Percentiles rank a stretch among this genome's conserved stretches.
Evolutionary conservation across 768 basidiomycete genomes (phyloP).

Genomic region (Nevesoporus exiguus): DNA sequence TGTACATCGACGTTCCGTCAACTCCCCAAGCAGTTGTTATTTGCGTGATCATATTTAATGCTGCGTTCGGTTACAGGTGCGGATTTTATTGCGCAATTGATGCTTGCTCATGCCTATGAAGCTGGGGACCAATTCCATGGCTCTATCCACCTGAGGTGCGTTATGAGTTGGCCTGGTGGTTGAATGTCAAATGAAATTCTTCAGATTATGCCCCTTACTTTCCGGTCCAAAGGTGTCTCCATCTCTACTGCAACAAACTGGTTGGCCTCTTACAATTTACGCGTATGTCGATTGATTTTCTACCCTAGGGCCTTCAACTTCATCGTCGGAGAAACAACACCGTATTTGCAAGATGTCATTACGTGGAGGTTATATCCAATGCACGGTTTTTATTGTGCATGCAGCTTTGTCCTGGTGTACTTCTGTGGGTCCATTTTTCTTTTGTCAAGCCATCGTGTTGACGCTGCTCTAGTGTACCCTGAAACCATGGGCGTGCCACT

Average conservation of each 20-base stretch:
- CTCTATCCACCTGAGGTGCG: constrained; percentile 79
- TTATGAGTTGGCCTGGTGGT: constrained; percentile 1
- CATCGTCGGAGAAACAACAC: constrained; percentile 84
- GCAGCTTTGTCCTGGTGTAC: constrained; percentile 83
- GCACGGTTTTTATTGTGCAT: constrained; percentile 90
- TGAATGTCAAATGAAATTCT: constrained; percentile 2
- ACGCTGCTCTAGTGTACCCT: constrained; percentile 59
- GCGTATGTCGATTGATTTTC: constrained; percentile 10
- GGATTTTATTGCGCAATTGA: constrained; percentile 1
- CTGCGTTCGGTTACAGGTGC: constrained; percentile 86
- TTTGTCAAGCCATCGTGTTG: neutral
- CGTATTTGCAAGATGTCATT: constrained; percentile 81
- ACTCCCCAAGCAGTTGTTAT: constrained; percentile 86
- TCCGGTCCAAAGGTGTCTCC: constrained; percentile 95
- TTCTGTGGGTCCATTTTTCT: constrained; percentile 52
- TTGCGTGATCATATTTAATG: constrained; percentile 91
- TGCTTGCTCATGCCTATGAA: constrained; percentile 6
- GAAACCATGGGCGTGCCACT: constrained; percentile 84
- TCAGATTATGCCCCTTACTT: constrained; percentile 84
- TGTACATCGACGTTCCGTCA: constrained; percentile 81
- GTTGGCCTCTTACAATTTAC: constrained; percentile 17
- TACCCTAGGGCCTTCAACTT: constrained; percentile 71
- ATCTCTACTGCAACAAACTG: constrained; percentile 88
- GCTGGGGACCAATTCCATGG: constrained; percentile 90
- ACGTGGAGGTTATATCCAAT: constrained; percentile 92